phyloP scores from a whole-genome alignment of 2,329 filamentous ascomycete species.

The Penicillium capsulatum region DNA sequence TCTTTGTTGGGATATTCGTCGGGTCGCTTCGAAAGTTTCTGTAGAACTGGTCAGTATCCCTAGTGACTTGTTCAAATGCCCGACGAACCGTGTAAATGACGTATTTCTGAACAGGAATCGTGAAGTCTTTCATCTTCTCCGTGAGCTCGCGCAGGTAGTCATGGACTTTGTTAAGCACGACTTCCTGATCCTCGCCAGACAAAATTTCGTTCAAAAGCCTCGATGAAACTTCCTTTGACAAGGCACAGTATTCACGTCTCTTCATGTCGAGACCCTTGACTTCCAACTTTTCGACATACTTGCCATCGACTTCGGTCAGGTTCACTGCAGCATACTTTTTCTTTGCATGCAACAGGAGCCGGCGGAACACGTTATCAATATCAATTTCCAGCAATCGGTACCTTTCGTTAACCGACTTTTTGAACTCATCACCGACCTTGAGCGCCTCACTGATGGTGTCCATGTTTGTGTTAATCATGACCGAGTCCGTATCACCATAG shows the following conservation, averaged over 20 bases:
- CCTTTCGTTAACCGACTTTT: slow-evolving; percentile 86
- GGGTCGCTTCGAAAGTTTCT: slow-evolving; percentile 88
- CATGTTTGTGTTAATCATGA: slow-evolving; percentile 99
- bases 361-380: slow-evolving; percentile 94
- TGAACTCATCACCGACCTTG: slow-evolving; percentile 91
- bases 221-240: slow-evolving; percentile 92
- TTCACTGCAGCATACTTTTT: slow-evolving; percentile 99
- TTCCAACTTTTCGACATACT: slow-evolving; percentile 90
- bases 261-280: slow-evolving; percentile 99
- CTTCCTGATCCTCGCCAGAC: slow-evolving; percentile 86
- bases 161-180: slow-evolving; percentile 83
- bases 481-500: slow-evolving; percentile 97
- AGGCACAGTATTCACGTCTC: slow-evolving; percentile 88
- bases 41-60: slow-evolving; percentile 15
- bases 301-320: slow-evolving; percentile 81
- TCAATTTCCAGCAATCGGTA: slow-evolving; percentile 95
- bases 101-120: slow-evolving; percentile 77
- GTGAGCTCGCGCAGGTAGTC: slow-evolving; percentile 86
- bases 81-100: slow-evolving; percentile 75
- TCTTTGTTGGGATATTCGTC: slow-evolving; percentile 91
- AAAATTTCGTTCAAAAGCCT: slow-evolving; percentile 90
- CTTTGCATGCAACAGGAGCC: slow-evolving; percentile 90
- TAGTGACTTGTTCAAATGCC: background rate
- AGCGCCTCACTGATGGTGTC: slow-evolving; percentile 87
- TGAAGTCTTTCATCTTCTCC: slow-evolving; percentile 75